Evolutionary conservation across 805 yeast genomes (phyloP).

Genomic region (Saccharomycopsis sp.): DNA sequence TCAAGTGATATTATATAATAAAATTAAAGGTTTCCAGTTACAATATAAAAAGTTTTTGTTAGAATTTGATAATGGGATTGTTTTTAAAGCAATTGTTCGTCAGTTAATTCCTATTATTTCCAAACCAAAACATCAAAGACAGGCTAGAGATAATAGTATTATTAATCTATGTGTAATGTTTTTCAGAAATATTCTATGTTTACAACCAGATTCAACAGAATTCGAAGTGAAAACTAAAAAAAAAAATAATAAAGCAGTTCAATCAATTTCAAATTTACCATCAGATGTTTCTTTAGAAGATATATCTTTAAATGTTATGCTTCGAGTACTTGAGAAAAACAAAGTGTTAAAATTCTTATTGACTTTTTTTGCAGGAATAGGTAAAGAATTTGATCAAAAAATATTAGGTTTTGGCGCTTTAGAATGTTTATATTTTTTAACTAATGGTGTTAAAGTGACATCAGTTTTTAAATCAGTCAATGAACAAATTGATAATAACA

Average conservation of each 20-base stretch:
- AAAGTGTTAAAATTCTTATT: slow-evolving; percentile 63
- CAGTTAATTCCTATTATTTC: slow-evolving; percentile 54
- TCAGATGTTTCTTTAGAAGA: slow-evolving; percentile 52
- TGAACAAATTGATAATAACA: background rate
- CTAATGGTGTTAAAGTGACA: slow-evolving; percentile 41
- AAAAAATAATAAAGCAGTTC: slow-evolving; percentile 23
- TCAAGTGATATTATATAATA: slow-evolving; percentile 47
- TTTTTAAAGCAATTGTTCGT: slow-evolving; percentile 59
- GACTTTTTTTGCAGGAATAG: slow-evolving; percentile 59
- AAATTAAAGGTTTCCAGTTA: slow-evolving; percentile 56
- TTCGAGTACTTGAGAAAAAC: slow-evolving; percentile 52
- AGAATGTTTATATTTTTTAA: slow-evolving; percentile 58
- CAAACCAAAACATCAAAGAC: slow-evolving; percentile 43
- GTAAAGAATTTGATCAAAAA: slow-evolving; percentile 49
- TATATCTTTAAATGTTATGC: slow-evolving; percentile 48
- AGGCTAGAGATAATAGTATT: slow-evolving; percentile 60
- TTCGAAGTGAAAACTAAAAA: slow-evolving; percentile 23
- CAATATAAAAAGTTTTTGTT: slow-evolving; percentile 62
- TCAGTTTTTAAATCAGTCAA: background rate
- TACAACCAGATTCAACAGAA: slow-evolving; percentile 51
- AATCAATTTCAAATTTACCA: slow-evolving; percentile 36
- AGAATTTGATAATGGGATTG: slow-evolving; percentile 44
- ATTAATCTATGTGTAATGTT: slow-evolving; percentile 63
- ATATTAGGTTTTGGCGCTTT: slow-evolving; percentile 52
- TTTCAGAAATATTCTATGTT: slow-evolving; percentile 66